Evolutionary conservation across 768 basidiomycete species (phyloP).

Genomic region (Lactifluus subvellereus): DNA sequence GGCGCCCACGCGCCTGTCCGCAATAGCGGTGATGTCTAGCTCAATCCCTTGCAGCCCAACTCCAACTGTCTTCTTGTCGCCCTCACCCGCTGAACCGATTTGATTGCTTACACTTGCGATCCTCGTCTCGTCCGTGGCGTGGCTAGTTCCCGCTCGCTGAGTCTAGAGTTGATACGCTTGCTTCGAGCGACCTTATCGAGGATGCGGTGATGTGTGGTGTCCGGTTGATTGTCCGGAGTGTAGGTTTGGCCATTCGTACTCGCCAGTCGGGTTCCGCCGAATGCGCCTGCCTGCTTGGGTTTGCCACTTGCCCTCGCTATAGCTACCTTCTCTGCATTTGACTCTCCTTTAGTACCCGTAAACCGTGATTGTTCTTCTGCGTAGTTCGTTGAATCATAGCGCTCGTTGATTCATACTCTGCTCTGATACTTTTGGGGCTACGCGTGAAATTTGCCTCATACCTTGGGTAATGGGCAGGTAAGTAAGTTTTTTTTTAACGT

Average conservation of each 20-base stretch:
- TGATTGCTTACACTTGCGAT: conserved; percentile 8
- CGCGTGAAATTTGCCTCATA: background rate
- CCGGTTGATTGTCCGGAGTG: conserved; percentile 6
- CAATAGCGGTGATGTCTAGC: background rate
- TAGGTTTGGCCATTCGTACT: conserved; percentile 21
- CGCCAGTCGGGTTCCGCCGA: conserved; percentile 25
- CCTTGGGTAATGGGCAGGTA: background rate
- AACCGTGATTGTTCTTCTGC: conserved; percentile 5
- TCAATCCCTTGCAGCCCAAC: conserved; percentile 2
- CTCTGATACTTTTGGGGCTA: background rate
- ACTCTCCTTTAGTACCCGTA: conserved; percentile 5
- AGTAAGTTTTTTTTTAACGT: background rate
- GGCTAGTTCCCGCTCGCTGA: conserved; percentile 24
- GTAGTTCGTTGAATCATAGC: conserved; percentile 14
- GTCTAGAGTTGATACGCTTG: conserved; percentile 22
- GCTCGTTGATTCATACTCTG: conserved; percentile 4
- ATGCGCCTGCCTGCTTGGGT: conserved; percentile 7
- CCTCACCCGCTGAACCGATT: background rate
- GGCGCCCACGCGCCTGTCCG: background rate
- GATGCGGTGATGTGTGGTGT: background rate
- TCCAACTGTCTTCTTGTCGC: background rate
- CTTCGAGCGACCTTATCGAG: conserved; percentile 8
- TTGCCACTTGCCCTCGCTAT: conserved; percentile 5
- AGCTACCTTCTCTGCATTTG: conserved; percentile 5
- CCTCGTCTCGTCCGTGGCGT: conserved; percentile 24